Base-by-base conservation (phyloP, 176 grass and related monocot genomes). In the Triticum urartu region DNA sequence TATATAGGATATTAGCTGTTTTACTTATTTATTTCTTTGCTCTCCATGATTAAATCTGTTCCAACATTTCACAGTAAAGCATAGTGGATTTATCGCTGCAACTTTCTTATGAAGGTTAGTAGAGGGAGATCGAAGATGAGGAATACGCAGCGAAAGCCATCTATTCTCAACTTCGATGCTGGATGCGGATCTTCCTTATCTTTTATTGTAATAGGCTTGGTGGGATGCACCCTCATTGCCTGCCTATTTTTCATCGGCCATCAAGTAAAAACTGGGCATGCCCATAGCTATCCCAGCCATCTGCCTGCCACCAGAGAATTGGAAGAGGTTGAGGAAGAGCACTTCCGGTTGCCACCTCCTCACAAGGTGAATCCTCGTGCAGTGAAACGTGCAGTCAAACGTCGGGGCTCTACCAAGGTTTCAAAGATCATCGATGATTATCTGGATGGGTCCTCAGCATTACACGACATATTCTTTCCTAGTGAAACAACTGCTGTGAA, bases 381-480 rank as follows among this genome's bases (percentile, higher is more conserved):
- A 10, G 60, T 89, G 80, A 98, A 93, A 90, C 64, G 93, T 32
- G 14, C 77, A 78, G 36, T 93, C 95, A 98, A 94, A 91, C 66
- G 93, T 22, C 79, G 85, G 34, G 88, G 91, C 3, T 38, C 88
- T 58, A 89, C 70, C 68, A 95, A 91, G 58, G 21, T 18, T 11
- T 65, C 69, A 5, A 84, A 91, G 71, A 21, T 87, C 15, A 76
- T 95, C 39, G 79, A 92, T 75, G 91, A 98, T 80, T 98, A 94
- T 88, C 79, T 98, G 47, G 91, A 98, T 76, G 96, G 89, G 48
- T 95, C 96, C 40, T 95, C 96, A 15, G 91, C 91, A 83, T 39
- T 92, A 67, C 96, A 98, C 81, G 80, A 80, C 18, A 21, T 83
- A 73, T 92, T 98, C 85, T 98, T 95, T 62, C 96, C 96, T 83